phyloP scores from a whole-genome alignment of 352 stramenopile genomes.

The Hyaloperonospora brassicae region DNA sequence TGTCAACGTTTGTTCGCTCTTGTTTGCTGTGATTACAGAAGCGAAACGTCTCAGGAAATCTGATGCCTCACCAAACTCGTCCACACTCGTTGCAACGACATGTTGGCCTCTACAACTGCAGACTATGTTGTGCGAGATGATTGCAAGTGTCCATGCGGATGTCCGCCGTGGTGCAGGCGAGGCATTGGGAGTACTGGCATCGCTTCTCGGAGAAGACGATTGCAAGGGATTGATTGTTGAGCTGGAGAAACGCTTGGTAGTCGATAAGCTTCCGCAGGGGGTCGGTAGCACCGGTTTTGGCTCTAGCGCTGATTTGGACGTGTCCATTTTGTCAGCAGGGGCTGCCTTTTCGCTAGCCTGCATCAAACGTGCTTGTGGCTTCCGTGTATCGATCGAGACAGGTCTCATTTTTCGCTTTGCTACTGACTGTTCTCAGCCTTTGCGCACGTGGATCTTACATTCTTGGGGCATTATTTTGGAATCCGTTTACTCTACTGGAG shows the following conservation, averaged over 20 bases:
- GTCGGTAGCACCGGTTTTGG: slow-evolving; percentile 21
- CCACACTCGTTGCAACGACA: slow-evolving; percentile 19
- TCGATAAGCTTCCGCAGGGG: slow-evolving; percentile 44
- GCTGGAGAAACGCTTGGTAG: slow-evolving; percentile 57
- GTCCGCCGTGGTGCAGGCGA: slow-evolving; percentile 71
- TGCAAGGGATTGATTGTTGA: slow-evolving; percentile 55
- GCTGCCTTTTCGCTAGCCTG: slow-evolving; percentile 69
- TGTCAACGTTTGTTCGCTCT: slow-evolving; percentile 68
- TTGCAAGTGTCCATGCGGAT: slow-evolving; percentile 49
- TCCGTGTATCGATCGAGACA: slow-evolving; percentile 65
- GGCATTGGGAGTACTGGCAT: slow-evolving; percentile 51
- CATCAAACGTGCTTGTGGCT: slow-evolving; percentile 74
- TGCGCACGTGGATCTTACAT: slow-evolving; percentile 81
- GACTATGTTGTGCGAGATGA: slow-evolving; percentile 73
- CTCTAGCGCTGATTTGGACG: slow-evolving; percentile 27
- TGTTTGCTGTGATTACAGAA: slow-evolving; percentile 63
- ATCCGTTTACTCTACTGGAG: slow-evolving; percentile 60
- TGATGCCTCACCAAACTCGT: slow-evolving; percentile 9
- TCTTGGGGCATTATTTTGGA: slow-evolving; percentile 80
- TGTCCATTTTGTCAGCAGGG: slow-evolving; percentile 46
- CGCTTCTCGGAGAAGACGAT: slow-evolving; percentile 39
- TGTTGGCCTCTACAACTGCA: slow-evolving; percentile 71
- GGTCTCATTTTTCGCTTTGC: slow-evolving; percentile 66
- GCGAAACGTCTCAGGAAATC: slow-evolving; percentile 28
- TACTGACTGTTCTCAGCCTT: slow-evolving; percentile 53